These are phyloP conservation scores for Durotheca rogersii DNA, from an alignment of 495 filamentous ascomycete species.

Conservation along the genomic window DNA sequence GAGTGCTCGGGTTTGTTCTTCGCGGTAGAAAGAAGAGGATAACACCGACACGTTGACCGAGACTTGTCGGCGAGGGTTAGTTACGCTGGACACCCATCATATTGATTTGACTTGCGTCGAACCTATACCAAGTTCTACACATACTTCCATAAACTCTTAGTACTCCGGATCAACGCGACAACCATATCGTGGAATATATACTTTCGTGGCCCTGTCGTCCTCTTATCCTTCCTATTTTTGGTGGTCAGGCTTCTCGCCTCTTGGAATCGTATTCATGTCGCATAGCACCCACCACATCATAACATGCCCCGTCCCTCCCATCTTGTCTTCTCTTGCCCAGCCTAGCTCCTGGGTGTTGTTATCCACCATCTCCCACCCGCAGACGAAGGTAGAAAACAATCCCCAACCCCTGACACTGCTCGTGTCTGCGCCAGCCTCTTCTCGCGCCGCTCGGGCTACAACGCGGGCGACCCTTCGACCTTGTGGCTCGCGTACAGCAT, in stretches of 20 bases:
- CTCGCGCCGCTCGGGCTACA: neutral
- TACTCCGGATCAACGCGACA: neutral
- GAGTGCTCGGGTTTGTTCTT: too few species aligned
- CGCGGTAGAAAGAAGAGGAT: neutral
- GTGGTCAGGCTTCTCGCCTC: too few species aligned
- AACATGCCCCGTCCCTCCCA: too few species aligned
- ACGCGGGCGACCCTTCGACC: conserved; percentile 6
- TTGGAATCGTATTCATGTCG: too few species aligned
- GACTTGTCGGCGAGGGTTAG: neutral
- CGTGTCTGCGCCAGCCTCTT: too few species aligned
- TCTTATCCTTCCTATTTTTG: too few species aligned
- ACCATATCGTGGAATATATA: neutral
- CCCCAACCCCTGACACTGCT: too few species aligned
- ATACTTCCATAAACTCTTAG: neutral
- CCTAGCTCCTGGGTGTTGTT: too few species aligned
- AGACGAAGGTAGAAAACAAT: too few species aligned
- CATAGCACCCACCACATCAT: too few species aligned
- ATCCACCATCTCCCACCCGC: too few species aligned
- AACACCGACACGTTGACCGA: neutral
- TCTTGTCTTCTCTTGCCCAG: too few species aligned
- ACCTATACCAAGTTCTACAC: neutral
- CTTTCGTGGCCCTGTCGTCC: neutral
- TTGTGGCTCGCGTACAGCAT: conserved; percentile 61
- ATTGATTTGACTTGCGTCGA: neutral
- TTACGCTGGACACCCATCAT: neutral